Conservation (phyloP, 805 yeast genomes). For the Candida nitratophila region DNA sequence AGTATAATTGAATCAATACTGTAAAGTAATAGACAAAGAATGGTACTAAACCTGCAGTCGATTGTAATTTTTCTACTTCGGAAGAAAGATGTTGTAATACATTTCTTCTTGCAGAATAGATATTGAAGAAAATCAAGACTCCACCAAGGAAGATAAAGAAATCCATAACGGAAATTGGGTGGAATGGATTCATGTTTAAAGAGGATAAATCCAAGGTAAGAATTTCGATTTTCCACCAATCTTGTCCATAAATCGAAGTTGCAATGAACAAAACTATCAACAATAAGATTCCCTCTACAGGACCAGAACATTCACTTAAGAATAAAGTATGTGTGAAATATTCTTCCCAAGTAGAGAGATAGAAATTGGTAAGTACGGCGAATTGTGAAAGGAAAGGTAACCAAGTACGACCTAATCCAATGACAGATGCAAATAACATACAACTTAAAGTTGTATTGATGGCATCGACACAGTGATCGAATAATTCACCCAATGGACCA, state of each 20-base stretch:
- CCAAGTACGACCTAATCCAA: slow-evolving; percentile 68
- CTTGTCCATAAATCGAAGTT: slow-evolving; percentile 68
- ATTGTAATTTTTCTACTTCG: slow-evolving; percentile 25
- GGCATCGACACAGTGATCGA: slow-evolving; percentile 80
- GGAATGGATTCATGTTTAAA: slow-evolving; percentile 16
- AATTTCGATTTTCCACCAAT: slow-evolving; percentile 46
- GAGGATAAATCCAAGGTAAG: slow-evolving; percentile 32
- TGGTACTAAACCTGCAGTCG: slow-evolving; percentile 59
- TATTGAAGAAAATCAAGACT: slow-evolving; percentile 54
- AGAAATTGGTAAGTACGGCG: slow-evolving; percentile 74
- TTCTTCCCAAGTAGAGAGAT: slow-evolving; percentile 92
- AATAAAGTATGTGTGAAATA: slow-evolving; percentile 81
- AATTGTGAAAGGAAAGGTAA: slow-evolving; percentile 56
- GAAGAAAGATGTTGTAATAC: slow-evolving; percentile 41
- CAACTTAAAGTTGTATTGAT: slow-evolving; percentile 68
- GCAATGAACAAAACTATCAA: slow-evolving; percentile 45
- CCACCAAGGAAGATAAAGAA: slow-evolving; percentile 45
- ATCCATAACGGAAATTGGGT: slow-evolving; percentile 33
- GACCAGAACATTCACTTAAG: slow-evolving; percentile 79
- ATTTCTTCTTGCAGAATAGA: slow-evolving; percentile 57
- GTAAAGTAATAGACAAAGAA: slow-evolving; percentile 48
- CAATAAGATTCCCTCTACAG: slow-evolving; percentile 86
- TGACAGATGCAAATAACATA: slow-evolving; percentile 66
- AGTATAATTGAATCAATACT: slow-evolving; percentile 38
- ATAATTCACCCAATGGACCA: slow-evolving; percentile 90